Percentiles rank a stretch among this genome's conserved stretches.
Evolutionary conservation across 805 yeast species (phyloP).

Genomic region (Candida maesae): DNA sequence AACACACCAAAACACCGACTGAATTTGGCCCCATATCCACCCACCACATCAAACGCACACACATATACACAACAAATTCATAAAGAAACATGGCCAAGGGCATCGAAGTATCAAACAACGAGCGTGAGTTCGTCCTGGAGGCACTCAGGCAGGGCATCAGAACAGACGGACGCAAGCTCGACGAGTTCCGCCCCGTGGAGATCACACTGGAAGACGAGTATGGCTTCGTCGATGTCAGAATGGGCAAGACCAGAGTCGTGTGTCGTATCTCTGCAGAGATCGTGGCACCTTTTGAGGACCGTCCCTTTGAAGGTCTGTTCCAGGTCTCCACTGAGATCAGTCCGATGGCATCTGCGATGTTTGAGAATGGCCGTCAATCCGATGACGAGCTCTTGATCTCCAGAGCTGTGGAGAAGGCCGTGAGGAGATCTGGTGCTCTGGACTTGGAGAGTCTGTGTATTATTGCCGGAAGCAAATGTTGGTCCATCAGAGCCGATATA

Average conservation of each 20-base stretch:
- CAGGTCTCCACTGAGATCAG: slow-evolving; percentile 80
- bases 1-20: too few species aligned
- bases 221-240: slow-evolving; percentile 74
- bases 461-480: slow-evolving; percentile 84
- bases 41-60: neutral
- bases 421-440: slow-evolving; percentile 83
- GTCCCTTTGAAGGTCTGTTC: slow-evolving; percentile 92
- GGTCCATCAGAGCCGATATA: slow-evolving; percentile 88
- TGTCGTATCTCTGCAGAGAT: slow-evolving; percentile 75
- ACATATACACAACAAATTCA: neutral
- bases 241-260: slow-evolving; percentile 73
- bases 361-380: slow-evolving; percentile 66
- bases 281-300: slow-evolving; percentile 76
- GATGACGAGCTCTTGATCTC: slow-evolving; percentile 79
- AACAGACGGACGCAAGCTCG: slow-evolving; percentile 63
- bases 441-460: slow-evolving; percentile 91
- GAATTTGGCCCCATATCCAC: too few species aligned
- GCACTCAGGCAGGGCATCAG: slow-evolving; percentile 62
- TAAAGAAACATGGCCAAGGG: slow-evolving; percentile 52
- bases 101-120: slow-evolving; percentile 60
- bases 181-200: slow-evolving; percentile 61
- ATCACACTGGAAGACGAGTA: slow-evolving; percentile 64
- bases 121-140: slow-evolving; percentile 56
- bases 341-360: slow-evolving; percentile 85
- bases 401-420: slow-evolving; percentile 85